Conservation (phyloP, 768 basidiomycete species). For the Leccinum uliginosum region DNA sequence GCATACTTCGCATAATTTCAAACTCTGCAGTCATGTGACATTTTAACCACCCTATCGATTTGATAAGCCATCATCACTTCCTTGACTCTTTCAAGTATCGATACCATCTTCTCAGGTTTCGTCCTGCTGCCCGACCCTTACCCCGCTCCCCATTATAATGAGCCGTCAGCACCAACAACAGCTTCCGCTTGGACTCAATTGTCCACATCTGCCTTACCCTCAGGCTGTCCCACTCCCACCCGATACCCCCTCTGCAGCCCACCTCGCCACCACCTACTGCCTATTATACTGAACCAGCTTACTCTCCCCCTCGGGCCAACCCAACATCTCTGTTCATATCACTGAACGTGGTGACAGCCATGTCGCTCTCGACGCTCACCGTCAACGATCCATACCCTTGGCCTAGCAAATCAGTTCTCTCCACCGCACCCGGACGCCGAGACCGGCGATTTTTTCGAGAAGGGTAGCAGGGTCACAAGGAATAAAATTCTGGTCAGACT, state of each 20-base stretch:
- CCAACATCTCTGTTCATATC: slow-evolving; percentile 65
- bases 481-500: slow-evolving; percentile 95
- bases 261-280: slow-evolving; percentile 12
- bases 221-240: slow-evolving; percentile 23
- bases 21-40: no score
- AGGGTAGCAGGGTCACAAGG: slow-evolving; percentile 54
- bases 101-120: no score
- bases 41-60: no score
- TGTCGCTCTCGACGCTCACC: slow-evolving; percentile 50
- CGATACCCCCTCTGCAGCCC: slow-evolving; percentile 16
- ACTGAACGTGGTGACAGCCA: slow-evolving; percentile 67
- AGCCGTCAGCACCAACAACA: slow-evolving; percentile 42
- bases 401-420: slow-evolving; percentile 44
- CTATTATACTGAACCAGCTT: slow-evolving; percentile 16
- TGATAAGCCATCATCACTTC: no score
- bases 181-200: slow-evolving; percentile 26
- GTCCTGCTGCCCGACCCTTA: no score
- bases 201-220: slow-evolving; percentile 37
- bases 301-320: slow-evolving; percentile 15
- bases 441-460: slow-evolving; percentile 37
- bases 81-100: no score
- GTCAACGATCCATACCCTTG: slow-evolving; percentile 42
- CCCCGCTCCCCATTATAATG: slow-evolving; percentile 11
- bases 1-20: no score
- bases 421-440: slow-evolving; percentile 34